A percentile compares a stretch with the other conserved stretches of the same genome.
Conservation (phyloP, 306 rosid genomes). For the Prosopis cineraria region DNA sequence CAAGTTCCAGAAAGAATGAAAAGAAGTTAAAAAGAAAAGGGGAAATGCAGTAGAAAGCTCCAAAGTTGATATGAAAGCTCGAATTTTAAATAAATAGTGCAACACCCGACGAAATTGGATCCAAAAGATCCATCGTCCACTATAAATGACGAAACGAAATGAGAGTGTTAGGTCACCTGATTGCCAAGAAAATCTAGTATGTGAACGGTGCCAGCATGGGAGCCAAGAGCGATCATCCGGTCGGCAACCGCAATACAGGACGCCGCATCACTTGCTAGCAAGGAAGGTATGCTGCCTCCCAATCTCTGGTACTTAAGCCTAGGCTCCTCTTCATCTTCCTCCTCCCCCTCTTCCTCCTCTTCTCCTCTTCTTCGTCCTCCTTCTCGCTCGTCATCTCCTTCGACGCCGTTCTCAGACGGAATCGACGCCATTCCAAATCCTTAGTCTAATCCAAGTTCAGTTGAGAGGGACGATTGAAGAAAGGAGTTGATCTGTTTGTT, state of each 20-base stretch:
- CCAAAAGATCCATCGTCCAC: background rate
- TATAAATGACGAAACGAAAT: background rate
- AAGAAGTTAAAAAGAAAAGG: background rate
- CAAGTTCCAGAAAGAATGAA: background rate
- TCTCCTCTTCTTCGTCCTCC: slow-evolving; percentile 56
- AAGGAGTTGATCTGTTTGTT: background rate
- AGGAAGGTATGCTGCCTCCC: slow-evolving; percentile 79
- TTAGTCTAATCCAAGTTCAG: background rate
- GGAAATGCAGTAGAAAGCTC: background rate
- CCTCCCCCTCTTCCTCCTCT: slow-evolving; percentile 53
- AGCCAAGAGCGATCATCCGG: slow-evolving; percentile 90
- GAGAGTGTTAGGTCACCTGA: slow-evolving; percentile 49
- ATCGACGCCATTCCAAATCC: slow-evolving; percentile 60
- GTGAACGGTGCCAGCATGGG: slow-evolving; percentile 73
- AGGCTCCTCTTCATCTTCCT: slow-evolving; percentile 64
- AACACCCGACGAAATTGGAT: slow-evolving; percentile 2
- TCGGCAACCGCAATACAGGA: slow-evolving; percentile 78
- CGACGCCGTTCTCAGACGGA: slow-evolving; percentile 73
- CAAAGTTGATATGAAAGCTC: background rate
- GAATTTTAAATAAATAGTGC: background rate
- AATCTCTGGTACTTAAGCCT: slow-evolving; percentile 88
- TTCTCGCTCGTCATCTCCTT: slow-evolving; percentile 87
- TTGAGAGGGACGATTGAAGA: background rate
- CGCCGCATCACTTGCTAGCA: slow-evolving; percentile 67
- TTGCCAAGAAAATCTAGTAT: slow-evolving; percentile 89